Evolutionary conservation across 2,329 filamentous ascomycete species (phyloP).

Genomic region (Neofusicoccum laricinum): DNA sequence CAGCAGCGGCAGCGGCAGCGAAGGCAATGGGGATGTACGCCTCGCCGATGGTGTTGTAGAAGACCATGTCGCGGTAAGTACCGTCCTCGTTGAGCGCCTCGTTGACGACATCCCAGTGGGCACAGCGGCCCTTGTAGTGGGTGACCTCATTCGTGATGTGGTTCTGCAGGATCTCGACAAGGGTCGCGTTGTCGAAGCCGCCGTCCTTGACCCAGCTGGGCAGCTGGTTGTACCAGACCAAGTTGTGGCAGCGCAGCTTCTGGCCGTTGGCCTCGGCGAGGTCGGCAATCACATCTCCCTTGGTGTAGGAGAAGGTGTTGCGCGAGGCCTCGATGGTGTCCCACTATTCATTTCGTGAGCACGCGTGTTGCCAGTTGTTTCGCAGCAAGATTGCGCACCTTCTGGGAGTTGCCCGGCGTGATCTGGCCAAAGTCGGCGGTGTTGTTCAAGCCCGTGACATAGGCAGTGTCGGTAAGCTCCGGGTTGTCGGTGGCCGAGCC

Average conservation of each 20-base stretch:
- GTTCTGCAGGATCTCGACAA: slow-evolving; percentile 40
- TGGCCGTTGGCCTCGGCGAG: slow-evolving; percentile 36
- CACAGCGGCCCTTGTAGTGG: slow-evolving; percentile 43
- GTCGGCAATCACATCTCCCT: slow-evolving; percentile 34
- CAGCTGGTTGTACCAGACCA: slow-evolving; percentile 43
- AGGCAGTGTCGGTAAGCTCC: slow-evolving; percentile 23
- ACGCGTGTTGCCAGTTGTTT: neutral
- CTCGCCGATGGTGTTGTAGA: slow-evolving; percentile 32
- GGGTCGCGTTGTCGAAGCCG: slow-evolving; percentile 37
- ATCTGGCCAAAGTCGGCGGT: slow-evolving; percentile 26
- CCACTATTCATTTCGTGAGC: slow-evolving; percentile 26
- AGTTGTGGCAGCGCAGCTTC: slow-evolving; percentile 39
- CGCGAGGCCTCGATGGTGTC: slow-evolving; percentile 36
- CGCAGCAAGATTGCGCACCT: slow-evolving; percentile 15
- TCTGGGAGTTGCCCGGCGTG: slow-evolving; percentile 26
- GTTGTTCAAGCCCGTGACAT: slow-evolving; percentile 23
- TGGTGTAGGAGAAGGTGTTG: slow-evolving; percentile 33
- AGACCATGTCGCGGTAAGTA: slow-evolving; percentile 53
- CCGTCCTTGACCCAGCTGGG: slow-evolving; percentile 38
- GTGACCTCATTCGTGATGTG: slow-evolving; percentile 40
- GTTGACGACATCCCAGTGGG: slow-evolving; percentile 66
- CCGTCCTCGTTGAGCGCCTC: slow-evolving; percentile 58
- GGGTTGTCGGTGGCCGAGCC: slow-evolving; percentile 27
- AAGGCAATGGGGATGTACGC: slow-evolving; percentile 58
- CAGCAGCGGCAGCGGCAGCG: slow-evolving; percentile 50